Evolutionary conservation across 116 monocot species (phyloP).

Genomic region (Trichopus zeylanicus): DNA sequence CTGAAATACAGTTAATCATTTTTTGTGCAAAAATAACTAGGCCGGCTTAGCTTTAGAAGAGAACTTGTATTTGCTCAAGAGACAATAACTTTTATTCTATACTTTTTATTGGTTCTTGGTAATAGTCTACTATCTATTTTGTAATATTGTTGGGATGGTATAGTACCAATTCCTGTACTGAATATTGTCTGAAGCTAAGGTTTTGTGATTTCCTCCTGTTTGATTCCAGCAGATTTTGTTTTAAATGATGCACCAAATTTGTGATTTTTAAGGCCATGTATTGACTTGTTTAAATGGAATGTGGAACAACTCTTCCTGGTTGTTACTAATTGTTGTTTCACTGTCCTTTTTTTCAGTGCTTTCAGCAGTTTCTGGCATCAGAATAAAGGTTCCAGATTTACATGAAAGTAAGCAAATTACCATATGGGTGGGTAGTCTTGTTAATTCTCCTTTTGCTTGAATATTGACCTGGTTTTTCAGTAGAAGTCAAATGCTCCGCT

Average conservation of each 20-base stretch:
- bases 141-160: too few relatives aligned
- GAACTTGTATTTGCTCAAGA: too few relatives aligned
- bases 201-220: too few relatives aligned
- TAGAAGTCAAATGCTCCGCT: too few relatives aligned
- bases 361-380: slow-evolving; percentile 74
- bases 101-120: neutral
- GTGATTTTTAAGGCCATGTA: too few relatives aligned
- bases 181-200: neutral
- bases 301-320: neutral
- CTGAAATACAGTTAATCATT: too few relatives aligned
- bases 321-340: neutral
- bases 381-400: slow-evolving; percentile 48
- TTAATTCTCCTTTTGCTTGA: neutral
- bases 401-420: slow-evolving; percentile 54
- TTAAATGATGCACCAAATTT: neutral
- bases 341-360: slow-evolving; percentile 41
- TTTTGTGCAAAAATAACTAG: too few relatives aligned
- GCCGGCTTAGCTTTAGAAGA: too few relatives aligned
- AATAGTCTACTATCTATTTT: neutral
- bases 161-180: too few relatives aligned
- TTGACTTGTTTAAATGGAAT: too few relatives aligned
- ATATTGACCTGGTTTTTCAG: neutral
- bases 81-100: too few relatives aligned
- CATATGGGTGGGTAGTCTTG: neutral
- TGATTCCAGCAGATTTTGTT: neutral